phyloP scores from a whole-genome alignment of 352 stramenopile species.

The Phytopythium litorale region DNA sequence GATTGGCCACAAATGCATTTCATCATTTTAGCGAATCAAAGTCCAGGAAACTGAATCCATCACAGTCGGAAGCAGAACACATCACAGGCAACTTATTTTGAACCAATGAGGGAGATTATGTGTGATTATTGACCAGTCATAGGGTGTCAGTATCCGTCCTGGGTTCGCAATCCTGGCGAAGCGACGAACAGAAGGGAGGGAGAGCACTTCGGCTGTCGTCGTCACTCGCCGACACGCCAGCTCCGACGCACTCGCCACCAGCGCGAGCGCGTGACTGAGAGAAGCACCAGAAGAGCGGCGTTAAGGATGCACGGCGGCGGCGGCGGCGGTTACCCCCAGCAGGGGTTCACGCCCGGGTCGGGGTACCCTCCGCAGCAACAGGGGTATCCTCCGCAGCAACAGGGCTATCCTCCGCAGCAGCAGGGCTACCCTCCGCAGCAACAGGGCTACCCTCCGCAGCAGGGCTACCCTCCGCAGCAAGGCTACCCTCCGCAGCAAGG shows the following conservation, averaged over 20 bases:
- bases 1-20: neutral
- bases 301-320: neutral
- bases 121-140: no score
- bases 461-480: conserved; percentile 19
- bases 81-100: no score
- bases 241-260: no score
- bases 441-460: conserved; percentile 23
- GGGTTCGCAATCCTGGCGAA: no score
- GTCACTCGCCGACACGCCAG: no score
- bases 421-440: conserved; percentile 22
- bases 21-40: neutral
- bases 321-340: conserved; percentile 12
- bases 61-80: neutral
- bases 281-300: no score
- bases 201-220: no score
- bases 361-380: conserved; percentile 23
- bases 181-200: no score
- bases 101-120: neutral
- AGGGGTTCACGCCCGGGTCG: conserved; percentile 20
- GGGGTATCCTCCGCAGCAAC: conserved; percentile 25
- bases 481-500: conserved; percentile 12
- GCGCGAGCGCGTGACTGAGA: no score
- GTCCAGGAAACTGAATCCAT: neutral
- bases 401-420: neutral
- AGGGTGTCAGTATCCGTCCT: no score